Percentiles rank a stretch among this genome's conserved stretches.
These are phyloP conservation scores for Pseudogymnoascus sp. DNA, from an alignment of 2,329 filamentous ascomycete genomes.

Conservation along the genomic window DNA sequence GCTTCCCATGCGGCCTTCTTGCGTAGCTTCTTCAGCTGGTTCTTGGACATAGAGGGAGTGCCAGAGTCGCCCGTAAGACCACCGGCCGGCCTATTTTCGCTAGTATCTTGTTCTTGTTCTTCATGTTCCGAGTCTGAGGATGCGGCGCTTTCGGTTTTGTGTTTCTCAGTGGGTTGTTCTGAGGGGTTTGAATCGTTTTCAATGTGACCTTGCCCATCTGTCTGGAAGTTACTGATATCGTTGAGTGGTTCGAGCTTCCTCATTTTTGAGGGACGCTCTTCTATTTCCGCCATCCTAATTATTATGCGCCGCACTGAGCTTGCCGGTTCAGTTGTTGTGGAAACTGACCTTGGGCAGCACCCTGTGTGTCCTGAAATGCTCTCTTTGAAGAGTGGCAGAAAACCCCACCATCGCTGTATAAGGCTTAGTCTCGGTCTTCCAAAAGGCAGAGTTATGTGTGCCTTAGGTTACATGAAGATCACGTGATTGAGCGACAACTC, in stretches of 20 bases:
- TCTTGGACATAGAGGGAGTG: conserved; percentile 62
- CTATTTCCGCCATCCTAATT: conserved; percentile 21
- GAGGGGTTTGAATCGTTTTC: conserved; percentile 6
- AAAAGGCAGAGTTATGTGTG: conserved; percentile 1
- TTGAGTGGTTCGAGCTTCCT: conserved; percentile 17
- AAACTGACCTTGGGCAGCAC: not conserved
- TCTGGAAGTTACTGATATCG: not conserved
- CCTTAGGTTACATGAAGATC: not conserved
- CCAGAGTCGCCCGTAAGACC: not conserved
- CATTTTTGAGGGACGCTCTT: conserved; percentile 25
- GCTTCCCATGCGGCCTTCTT: conserved; percentile 69
- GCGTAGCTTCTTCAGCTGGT: conserved; percentile 70
- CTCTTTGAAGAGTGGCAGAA: not conserved
- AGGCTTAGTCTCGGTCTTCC: not conserved
- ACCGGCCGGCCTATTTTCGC: not conserved
- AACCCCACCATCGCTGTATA: not conserved
- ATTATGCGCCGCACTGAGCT: not conserved
- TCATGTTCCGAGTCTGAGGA: not conserved
- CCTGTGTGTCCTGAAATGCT: not conserved
- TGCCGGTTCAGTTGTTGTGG: not conserved
- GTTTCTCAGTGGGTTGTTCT: not conserved
- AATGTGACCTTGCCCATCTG: not conserved
- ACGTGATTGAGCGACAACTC: not conserved
- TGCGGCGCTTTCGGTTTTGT: not conserved
- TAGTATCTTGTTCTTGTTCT: conserved; percentile 7